Conservation (phyloP, 306 rosid genomes). For the Erythrophleum fordii region DNA sequence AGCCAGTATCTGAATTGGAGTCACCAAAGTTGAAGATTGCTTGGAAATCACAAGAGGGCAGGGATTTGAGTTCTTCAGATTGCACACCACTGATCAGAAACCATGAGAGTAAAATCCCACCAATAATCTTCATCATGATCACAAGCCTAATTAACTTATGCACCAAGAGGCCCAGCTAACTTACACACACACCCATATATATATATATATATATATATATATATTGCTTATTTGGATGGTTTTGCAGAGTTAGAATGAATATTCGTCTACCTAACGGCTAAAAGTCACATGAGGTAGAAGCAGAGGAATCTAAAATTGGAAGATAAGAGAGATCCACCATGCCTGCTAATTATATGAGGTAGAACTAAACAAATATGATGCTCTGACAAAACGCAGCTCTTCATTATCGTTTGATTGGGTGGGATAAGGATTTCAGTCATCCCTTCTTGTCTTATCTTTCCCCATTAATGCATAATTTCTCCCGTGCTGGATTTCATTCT, state of each 20-base stretch:
- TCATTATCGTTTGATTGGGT: not conserved
- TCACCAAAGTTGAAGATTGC: constrained; percentile 81
- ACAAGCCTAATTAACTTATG: not conserved
- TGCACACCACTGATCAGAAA: constrained; percentile 17
- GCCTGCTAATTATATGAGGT: not conserved
- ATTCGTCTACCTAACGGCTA: constrained; percentile 18
- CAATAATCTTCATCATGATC: not conserved
- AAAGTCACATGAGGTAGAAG: constrained; percentile 24
- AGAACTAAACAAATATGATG: not conserved
- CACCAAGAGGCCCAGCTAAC: not conserved
- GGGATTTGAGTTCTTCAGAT: constrained; percentile 34
- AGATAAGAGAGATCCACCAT: not conserved
- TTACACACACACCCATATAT: not conserved
- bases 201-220: not conserved
- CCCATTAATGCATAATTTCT: not conserved
- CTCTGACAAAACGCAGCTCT: not conserved
- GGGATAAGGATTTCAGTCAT: too few relatives aligned
- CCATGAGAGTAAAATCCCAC: constrained; percentile 32
- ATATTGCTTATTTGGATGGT: not conserved
- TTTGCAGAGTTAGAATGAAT: not conserved
- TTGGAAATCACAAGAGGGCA: constrained; percentile 48
- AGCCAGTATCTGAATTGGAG: constrained; percentile 79
- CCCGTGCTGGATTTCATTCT: not conserved
- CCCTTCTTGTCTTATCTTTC: not conserved
- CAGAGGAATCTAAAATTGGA: not conserved